These are phyloP conservation scores for Leishmania mexicana DNA, from an alignment of 208 protist species.

Conservation along the genomic window DNA sequence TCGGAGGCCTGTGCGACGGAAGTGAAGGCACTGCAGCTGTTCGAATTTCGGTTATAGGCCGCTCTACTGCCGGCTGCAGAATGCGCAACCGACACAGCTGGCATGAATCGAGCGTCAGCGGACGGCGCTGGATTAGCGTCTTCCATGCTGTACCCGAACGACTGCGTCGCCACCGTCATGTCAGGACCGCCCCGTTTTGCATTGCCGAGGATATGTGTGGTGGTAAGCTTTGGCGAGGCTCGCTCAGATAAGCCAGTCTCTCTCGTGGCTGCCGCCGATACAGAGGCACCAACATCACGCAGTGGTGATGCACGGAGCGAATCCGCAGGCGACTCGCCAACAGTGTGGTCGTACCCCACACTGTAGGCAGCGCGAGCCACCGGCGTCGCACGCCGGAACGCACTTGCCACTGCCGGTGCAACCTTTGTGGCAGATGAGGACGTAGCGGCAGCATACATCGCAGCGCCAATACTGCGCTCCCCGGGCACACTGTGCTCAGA, in stretches of 20 bases:
- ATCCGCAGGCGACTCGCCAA: slow-evolving; percentile 11
- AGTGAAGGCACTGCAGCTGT: background rate
- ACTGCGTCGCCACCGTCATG: background rate
- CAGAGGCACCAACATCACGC: background rate
- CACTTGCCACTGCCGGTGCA: background rate
- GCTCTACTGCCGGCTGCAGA: background rate
- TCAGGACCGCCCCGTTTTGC: background rate
- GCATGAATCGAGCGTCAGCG: no score
- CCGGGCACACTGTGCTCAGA: no score
- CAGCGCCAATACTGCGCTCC: background rate
- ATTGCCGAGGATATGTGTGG: background rate
- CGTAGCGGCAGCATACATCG: background rate
- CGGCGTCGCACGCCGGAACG: slow-evolving; percentile 20
- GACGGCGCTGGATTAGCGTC: background rate
- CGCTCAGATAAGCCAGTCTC: no score
- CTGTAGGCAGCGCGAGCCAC: slow-evolving; percentile 22
- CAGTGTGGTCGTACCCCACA: slow-evolving; percentile 13
- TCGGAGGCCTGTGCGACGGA: background rate
- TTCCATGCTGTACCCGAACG: background rate
- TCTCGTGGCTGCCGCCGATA: background rate
- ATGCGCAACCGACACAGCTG: background rate
- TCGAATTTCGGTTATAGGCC: background rate
- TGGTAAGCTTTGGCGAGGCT: background rate
- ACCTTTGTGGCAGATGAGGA: background rate
- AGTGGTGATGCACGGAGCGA: background rate